phyloP scores from a whole-genome alignment of 2,329 filamentous ascomycete genomes.

The Thielaviopsis ethacetica region DNA sequence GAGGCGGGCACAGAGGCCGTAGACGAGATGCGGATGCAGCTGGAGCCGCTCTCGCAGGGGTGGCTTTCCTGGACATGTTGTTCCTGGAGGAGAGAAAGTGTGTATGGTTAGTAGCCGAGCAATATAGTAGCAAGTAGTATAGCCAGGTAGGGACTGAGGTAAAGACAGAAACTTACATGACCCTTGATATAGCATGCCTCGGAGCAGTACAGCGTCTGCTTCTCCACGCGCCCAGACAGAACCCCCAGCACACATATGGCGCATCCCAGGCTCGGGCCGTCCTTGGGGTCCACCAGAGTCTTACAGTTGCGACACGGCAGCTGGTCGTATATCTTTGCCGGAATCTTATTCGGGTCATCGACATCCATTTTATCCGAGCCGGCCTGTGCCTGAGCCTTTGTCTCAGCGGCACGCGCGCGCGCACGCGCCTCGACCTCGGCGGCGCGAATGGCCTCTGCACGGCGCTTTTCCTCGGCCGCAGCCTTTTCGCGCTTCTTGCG shows the following conservation, averaged over 20 bases:
- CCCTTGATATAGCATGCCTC: conserved; percentile 24
- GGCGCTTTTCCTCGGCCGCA: conserved; percentile 22
- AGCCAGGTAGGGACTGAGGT: not conserved
- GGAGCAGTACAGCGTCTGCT: conserved; percentile 29
- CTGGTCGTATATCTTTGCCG: conserved; percentile 21
- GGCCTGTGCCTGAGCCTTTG: not conserved
- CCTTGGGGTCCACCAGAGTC: conserved; percentile 19
- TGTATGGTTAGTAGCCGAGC: not conserved
- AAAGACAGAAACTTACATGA: conserved; percentile 22
- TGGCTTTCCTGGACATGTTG: conserved; percentile 8
- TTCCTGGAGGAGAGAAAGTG: not conserved
- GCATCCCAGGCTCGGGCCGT: conserved; percentile 24
- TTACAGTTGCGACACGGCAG: conserved; percentile 26
- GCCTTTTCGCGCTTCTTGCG: conserved; percentile 28
- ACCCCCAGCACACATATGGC: conserved; percentile 28
- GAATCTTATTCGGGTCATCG: conserved; percentile 13
- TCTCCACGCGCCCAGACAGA: conserved; percentile 21
- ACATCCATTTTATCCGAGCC: not conserved
- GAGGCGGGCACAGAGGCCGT: not conserved
- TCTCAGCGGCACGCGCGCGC: conserved; percentile 15
- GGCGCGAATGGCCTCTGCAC: conserved; percentile 5
- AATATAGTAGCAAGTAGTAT: not conserved
- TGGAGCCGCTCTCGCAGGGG: conserved; percentile 11
- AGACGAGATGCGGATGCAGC: conserved; percentile 7
- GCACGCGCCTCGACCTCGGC: conserved; percentile 11